Evolutionary conservation across 1,139 yeast genomes (phyloP).

Genomic region (Geotrichum siamense): DNA sequence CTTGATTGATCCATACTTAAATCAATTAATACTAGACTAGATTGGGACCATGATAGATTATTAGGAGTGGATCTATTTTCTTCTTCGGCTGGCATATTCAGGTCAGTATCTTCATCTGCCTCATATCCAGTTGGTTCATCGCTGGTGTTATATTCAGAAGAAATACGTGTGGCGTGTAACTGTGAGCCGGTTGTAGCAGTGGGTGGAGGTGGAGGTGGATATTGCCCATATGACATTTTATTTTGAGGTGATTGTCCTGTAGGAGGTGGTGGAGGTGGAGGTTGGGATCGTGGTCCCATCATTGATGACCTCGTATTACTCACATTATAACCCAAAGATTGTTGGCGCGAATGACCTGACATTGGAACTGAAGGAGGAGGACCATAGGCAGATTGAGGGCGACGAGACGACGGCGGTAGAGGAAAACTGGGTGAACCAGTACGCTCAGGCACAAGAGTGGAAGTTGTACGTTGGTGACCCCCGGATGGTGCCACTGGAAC

Average conservation of each 20-base stretch:
- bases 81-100: conserved; percentile 22
- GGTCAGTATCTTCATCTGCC: conserved; percentile 45
- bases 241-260: conserved; percentile 23
- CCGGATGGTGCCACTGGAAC: conserved; percentile 13
- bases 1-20: background rate
- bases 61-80: conserved; percentile 9
- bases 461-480: background rate
- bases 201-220: conserved; percentile 6
- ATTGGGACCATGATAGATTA: background rate
- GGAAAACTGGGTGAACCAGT: no score
- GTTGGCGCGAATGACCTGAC: no score
- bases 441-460: background rate
- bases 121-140: conserved; percentile 44
- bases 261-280: conserved; percentile 22
- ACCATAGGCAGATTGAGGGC: background rate
- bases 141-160: conserved; percentile 17
- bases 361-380: no score
- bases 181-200: no score
- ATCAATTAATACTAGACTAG: background rate
- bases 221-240: conserved; percentile 15
- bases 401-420: background rate
- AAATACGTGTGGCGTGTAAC: conserved; percentile 15
- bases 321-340: background rate
- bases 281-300: background rate
- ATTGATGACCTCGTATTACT: no score